These are phyloP conservation scores for Xenosphaeropsis pyriputrescens DNA, from an alignment of 2,329 filamentous ascomycete species.

Conservation along the genomic window DNA sequence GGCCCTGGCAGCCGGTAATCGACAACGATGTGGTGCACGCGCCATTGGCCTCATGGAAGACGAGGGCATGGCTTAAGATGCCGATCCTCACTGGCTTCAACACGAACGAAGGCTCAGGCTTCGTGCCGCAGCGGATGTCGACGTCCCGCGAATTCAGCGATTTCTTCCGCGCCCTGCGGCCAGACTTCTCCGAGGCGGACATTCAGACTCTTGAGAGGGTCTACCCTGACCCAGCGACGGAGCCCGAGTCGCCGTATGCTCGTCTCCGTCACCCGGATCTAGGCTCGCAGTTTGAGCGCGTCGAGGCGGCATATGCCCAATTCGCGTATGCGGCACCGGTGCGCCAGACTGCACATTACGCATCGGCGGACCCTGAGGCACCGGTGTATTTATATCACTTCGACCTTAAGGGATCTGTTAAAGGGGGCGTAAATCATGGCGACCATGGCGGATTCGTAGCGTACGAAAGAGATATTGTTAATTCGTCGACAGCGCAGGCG, in stretches of 20 bases:
- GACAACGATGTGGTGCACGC: constrained; percentile 37
- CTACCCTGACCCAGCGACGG: constrained; percentile 42
- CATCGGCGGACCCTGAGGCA: constrained; percentile 8
- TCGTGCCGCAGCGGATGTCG: constrained; percentile 36
- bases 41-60: constrained; percentile 44
- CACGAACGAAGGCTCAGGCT: constrained; percentile 52
- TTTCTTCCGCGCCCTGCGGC: constrained; percentile 50
- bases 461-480: constrained; percentile 15
- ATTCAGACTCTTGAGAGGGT: constrained; percentile 37
- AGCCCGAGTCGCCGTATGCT: constrained; percentile 24
- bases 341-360: constrained; percentile 38
- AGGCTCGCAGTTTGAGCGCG: constrained; percentile 39
- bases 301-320: constrained; percentile 46
- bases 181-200: constrained; percentile 34
- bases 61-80: constrained; percentile 34
- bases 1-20: constrained; percentile 58
- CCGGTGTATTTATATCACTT: constrained; percentile 44
- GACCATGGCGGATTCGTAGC: constrained; percentile 29
- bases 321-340: constrained; percentile 52
- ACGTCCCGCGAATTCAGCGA: constrained; percentile 34
- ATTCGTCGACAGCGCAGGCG: constrained; percentile 3
- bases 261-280: constrained; percentile 20
- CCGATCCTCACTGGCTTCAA: constrained; percentile 58
- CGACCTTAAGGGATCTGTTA: constrained; percentile 25
- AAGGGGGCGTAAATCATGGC: constrained; percentile 24